Percentiles rank a stretch among this genome's conserved stretches.
Conservation (phyloP, 2,329 filamentous ascomycete species). For the Ambrosiella beaveri region DNA sequence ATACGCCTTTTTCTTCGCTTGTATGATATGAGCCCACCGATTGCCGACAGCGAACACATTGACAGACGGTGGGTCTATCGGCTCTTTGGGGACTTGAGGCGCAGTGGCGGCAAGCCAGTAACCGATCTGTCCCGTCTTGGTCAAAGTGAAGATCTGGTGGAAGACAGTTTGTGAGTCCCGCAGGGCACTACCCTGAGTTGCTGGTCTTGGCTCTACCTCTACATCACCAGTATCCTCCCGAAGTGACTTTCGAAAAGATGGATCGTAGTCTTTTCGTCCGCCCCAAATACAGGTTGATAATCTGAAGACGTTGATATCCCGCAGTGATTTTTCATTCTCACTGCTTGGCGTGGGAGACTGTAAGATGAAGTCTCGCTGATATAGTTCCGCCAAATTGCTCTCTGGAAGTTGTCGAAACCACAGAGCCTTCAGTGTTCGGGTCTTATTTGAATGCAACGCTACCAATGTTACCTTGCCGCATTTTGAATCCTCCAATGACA, state of each 20-base stretch:
- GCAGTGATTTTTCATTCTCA: neutral
- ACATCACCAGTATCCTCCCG: neutral
- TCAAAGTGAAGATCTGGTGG: conserved; percentile 30
- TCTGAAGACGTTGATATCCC: neutral
- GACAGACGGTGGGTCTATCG: conserved; percentile 1
- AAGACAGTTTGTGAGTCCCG: conserved; percentile 23
- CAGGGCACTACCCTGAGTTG: conserved; percentile 18
- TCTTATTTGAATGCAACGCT: neutral
- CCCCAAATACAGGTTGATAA: conserved; percentile 6
- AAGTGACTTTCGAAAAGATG: neutral
- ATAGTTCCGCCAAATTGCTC: neutral
- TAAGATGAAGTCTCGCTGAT: neutral
- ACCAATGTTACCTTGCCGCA: neutral
- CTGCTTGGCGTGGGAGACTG: neutral
- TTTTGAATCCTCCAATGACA: neutral
- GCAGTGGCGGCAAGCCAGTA: conserved; percentile 22
- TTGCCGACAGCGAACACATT: conserved; percentile 5
- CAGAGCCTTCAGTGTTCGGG: conserved; percentile 2
- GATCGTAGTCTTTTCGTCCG: neutral
- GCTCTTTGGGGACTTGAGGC: conserved; percentile 5
- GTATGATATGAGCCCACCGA: conserved; percentile 7
- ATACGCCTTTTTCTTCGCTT: conserved; percentile 6
- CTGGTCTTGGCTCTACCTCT: neutral
- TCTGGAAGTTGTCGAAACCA: conserved; percentile 4
- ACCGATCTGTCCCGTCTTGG: conserved; percentile 25